These are phyloP conservation scores for Sedum album DNA, from an alignment of 164 flowering plant genomes.

Conservation along the genomic window DNA sequence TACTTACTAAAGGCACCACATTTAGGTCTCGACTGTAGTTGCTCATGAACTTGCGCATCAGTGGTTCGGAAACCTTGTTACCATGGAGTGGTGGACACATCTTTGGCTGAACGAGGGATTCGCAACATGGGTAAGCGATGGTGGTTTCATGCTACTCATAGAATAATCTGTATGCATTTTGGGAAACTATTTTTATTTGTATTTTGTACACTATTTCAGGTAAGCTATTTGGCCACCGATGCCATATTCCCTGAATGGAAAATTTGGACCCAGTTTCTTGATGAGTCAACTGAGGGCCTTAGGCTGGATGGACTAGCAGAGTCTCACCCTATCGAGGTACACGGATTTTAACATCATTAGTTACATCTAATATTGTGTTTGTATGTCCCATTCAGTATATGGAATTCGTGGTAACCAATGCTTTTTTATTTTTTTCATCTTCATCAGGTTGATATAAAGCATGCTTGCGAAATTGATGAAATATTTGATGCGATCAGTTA, in stretches of 20 bases:
- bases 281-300: constrained; percentile 74
- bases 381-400: not conserved
- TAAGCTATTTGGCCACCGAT: constrained; percentile 89
- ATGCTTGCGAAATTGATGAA: constrained; percentile 86
- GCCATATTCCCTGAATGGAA: constrained; percentile 92
- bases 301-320: constrained; percentile 81
- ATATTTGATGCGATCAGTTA: constrained; percentile 97
- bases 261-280: constrained; percentile 96
- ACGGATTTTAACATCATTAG: not conserved
- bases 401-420: not conserved
- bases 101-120: constrained; percentile 99
- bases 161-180: not conserved
- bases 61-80: constrained; percentile 99
- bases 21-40: constrained; percentile 78
- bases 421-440: not conserved
- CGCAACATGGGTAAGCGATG: constrained; percentile 82
- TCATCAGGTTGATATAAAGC: constrained; percentile 77
- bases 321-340: constrained; percentile 97
- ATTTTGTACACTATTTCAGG: constrained; percentile 30
- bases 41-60: constrained; percentile 99
- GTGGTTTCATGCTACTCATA: not conserved
- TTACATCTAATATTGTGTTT: not conserved
- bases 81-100: constrained; percentile 99
- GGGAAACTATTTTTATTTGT: not conserved
- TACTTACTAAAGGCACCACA: constrained; percentile 4